Base-by-base conservation (phyloP, 2,329 filamentous ascomycete species). In the Huntiella decipiens region DNA sequence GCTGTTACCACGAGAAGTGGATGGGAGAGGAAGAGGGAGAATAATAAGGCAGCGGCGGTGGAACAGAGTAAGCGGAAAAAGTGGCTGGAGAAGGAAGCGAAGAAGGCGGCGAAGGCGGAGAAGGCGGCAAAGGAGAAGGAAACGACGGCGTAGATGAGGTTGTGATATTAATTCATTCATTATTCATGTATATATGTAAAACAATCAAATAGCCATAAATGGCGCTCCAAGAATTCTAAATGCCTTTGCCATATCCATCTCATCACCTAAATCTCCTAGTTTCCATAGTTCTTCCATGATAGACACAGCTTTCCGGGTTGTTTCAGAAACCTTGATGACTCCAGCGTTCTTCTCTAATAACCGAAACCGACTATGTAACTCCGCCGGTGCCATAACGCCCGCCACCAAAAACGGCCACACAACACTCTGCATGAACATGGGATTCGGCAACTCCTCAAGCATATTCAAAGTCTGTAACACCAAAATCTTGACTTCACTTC, bases 1-100 rank as follows among this genome's bases (percentile, higher is more conserved):
- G 75, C 76, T 57, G 96, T 96, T 54, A 88, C 85, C 52, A 84
- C 79, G 1, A 82, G 82, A 71, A 83, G 80, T 57, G 79, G 80
- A 2, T 88, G 74, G 63, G 78, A 85, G 59, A 67, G 80, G 53
- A 67, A 70, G 53, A 66, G 70, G 58, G 79, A 83, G 61, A 71
- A 83, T 54, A 84, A 80, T 52, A 66, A 63, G 52, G 71, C 61
- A 46, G 77, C 71, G 0, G 79, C 76, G 4, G 77, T 78, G 46
- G 66, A 71, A 50, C 70, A 67, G 22, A 80, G 72, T 58, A 76
- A 71, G 61, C 66, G 66, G 58, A 64, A 70, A 53, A 71, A 69
- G 58, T 55, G 57, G 51, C 57, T 61, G 36, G 46, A 47, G 35
- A 51, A 53, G 47, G 53, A 22, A 39, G 33, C 16, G 38, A 51